These are phyloP conservation scores for Tuber indicum DNA, from an alignment of 495 filamentous ascomycete species.

Conservation along the genomic window DNA sequence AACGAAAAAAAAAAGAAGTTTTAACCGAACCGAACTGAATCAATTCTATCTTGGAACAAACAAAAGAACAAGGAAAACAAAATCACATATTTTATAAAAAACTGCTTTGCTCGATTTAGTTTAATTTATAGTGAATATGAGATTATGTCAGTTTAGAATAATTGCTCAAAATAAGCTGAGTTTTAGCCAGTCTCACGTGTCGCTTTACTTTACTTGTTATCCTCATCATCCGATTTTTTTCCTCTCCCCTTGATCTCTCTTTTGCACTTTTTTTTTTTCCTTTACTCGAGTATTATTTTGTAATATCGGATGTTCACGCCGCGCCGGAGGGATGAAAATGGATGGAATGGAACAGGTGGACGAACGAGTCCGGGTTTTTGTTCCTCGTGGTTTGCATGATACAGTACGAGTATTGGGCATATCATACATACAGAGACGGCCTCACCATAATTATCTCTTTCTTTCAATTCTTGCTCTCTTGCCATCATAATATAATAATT, in stretches of 20 bases:
- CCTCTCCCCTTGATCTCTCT: not conserved
- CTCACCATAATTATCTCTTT: not conserved
- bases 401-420: not conserved
- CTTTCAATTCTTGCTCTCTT: not conserved
- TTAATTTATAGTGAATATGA: not conserved
- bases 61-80: not conserved
- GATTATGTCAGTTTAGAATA: not conserved
- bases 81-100: not conserved
- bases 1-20: not conserved
- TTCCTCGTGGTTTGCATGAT: not conserved
- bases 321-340: not conserved
- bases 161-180: not conserved
- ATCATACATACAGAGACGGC: not conserved
- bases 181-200: not conserved
- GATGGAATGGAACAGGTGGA: not conserved
- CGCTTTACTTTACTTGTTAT: not conserved
- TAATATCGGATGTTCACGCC: not conserved
- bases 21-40: not conserved
- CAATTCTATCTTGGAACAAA: conserved; percentile 1
- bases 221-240: not conserved
- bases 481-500: not conserved
- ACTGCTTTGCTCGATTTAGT: not conserved
- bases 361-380: not conserved
- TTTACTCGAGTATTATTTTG: not conserved
- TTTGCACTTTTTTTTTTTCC: no score